A percentile compares a stretch with the other conserved stretches of the same genome.
Conservation (phyloP, 257 asterid genomes). For the Solanum piurae region DNA sequence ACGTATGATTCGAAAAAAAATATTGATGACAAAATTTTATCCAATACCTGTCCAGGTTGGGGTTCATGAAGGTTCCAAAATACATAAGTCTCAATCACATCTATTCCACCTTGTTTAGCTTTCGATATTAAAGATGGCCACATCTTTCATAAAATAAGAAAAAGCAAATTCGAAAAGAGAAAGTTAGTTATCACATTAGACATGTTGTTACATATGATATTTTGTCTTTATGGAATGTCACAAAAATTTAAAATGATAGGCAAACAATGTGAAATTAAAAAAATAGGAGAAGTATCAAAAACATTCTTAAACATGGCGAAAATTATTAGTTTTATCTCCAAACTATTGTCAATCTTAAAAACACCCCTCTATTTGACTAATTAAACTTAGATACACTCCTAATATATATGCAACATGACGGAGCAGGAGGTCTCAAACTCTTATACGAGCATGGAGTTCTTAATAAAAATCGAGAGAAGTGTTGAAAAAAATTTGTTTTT, state of each 20-base stretch:
- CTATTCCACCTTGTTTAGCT: slow-evolving; percentile 70
- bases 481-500: too few relatives aligned
- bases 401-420: neutral
- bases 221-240: neutral
- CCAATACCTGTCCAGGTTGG: slow-evolving; percentile 46
- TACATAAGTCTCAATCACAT: slow-evolving; percentile 70
- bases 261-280: neutral
- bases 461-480: too few relatives aligned
- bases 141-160: slow-evolving; percentile 33
- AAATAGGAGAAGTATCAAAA: neutral
- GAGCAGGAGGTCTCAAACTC: neutral
- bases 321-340: too few relatives aligned
- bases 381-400: neutral
- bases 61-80: slow-evolving; percentile 92
- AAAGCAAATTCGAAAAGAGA: neutral
- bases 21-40: neutral
- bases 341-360: neutral
- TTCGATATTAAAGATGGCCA: slow-evolving; percentile 68
- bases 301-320: neutral
- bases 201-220: neutral
- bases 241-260: neutral
- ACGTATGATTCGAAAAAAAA: neutral
- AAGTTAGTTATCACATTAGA: neutral
- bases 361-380: neutral
- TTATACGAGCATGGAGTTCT: too few relatives aligned